Base-by-base conservation (phyloP, 768 basidiomycete species). In the Boletus edulis region DNA sequence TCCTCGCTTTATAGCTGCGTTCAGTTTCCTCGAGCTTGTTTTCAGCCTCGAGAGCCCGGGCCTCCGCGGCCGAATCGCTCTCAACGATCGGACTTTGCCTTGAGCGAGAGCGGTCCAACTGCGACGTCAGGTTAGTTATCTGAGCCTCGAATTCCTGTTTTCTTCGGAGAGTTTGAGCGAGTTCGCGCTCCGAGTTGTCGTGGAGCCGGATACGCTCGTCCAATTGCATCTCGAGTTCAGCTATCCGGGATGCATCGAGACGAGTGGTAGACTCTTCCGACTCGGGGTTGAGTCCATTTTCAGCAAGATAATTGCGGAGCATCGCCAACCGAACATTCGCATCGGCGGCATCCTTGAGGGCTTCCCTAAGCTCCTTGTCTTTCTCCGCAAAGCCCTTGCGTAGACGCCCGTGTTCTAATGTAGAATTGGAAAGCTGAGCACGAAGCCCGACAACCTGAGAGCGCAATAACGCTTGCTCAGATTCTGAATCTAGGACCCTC, bases 301-400 rank as follows among this genome's bases (percentile, higher is more conserved):
- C 97, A 20, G 86, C 83, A 45, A 98, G 80, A 66, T 98, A 86
- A 66, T 84, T 89, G 44, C 93, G 85, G 54, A 98, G 76, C 76
- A 91, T 87, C 24, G 78, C 81, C 60, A 91, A 75, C 56, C 91
- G 89, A 57, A 94, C 75, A 54, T 81, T 83, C 1, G 85, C 75
- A 55, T 94, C 90, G 0, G 86, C 76, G 0, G 83, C 77, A 45
- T 87, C 83, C 66, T 85, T 85, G 32, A 77, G 62, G 62, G 83
- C 84, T 50, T 89, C 86, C 39, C 72, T 77, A 37, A 91, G 72
- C 49, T 84, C 80, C 9, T 75, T 65, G 51, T 97, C 92, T 62
- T 82, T 85, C 20, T 80, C 78, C 1, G 79, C 72, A 4, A 90
- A 70, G 34, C 91, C 89, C 62, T 86, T 87, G 58, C 85, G 85